Evolutionary conservation across 2,329 filamentous ascomycete genomes (phyloP), one percentile per base, ranked within the genome.

Genomic region (Fusarium secorum): DNA sequence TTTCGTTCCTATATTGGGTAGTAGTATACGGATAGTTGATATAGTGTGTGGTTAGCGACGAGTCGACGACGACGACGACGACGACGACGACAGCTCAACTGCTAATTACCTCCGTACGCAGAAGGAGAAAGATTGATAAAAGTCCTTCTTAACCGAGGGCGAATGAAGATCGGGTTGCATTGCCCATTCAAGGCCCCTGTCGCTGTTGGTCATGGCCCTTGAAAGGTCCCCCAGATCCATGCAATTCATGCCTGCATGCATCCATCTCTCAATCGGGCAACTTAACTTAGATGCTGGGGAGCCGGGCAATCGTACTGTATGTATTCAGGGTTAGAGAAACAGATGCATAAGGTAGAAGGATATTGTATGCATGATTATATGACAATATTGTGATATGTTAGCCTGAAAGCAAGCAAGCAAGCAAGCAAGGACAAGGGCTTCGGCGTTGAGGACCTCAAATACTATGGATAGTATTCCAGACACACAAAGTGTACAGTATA

Each of bases 221-320:
- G 33, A 18, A 35, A 41, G 26, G 45, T n/a, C 36, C 33, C 66
- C 54, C 39, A 46, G 68, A 61, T 66, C 51, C 63, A 66, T 71
- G 58, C 39, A 55, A n/a, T 55, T 55, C 59, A 56, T 68, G 38
- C 51, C 64, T 67, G 65, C 60, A 64, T 65, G 66, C 60, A 70
- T 70, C 64, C 54, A 69, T 66, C 60, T 64, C 67, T 71, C 42
- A 64, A 71, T 71, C 59, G 51, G 64, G 68, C 44, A 57, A 60
- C 60, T 53, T 58, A 15, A 33, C 60, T 53, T 54, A 11, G n/a
- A 57, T 48, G 20, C 28, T 54, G 17, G 32, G 48, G 38, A 39
- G 61, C 39, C 32, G 48, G 60, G 33, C 46, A 64, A 26, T 33
- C 28, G 28, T 33, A 33, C 42, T 14, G 28, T 32, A 57, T 20